phyloP scores from a whole-genome alignment of 352 stramenopile genomes.

The Phytophthora melonis region DNA sequence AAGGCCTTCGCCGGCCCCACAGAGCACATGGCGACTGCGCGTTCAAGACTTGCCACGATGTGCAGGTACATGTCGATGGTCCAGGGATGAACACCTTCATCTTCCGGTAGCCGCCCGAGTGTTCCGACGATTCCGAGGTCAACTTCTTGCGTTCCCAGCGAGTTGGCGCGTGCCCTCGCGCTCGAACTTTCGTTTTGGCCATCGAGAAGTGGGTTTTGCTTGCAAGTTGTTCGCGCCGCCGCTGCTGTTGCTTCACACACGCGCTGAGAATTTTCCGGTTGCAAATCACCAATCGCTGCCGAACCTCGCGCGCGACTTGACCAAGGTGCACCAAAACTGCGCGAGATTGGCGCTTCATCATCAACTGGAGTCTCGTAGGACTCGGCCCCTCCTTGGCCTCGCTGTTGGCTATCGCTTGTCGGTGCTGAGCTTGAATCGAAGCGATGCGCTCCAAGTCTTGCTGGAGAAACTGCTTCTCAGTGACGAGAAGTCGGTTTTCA shows the following conservation, averaged over 20 bases:
- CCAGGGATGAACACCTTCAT: slow-evolving; percentile 77
- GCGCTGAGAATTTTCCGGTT: slow-evolving; percentile 68
- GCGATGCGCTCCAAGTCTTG: slow-evolving; percentile 59
- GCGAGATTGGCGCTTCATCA: slow-evolving; percentile 33
- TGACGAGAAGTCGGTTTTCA: slow-evolving; percentile 65
- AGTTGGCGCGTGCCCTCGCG: slow-evolving; percentile 55
- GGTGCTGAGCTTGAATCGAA: slow-evolving; percentile 34
- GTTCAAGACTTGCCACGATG: slow-evolving; percentile 51
- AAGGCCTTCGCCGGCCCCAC: slow-evolving; percentile 45
- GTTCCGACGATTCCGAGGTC: not conserved
- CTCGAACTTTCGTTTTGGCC: slow-evolving; percentile 41
- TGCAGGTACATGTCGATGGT: slow-evolving; percentile 86
- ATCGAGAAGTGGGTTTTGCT: slow-evolving; percentile 45
- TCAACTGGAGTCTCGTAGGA: slow-evolving; percentile 8
- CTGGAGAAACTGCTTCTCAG: slow-evolving; percentile 68
- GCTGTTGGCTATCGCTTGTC: slow-evolving; percentile 17
- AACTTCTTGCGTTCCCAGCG: slow-evolving; percentile 46
- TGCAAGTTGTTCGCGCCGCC: slow-evolving; percentile 9
- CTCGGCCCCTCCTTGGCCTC: not conserved
- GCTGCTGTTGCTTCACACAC: slow-evolving; percentile 60
- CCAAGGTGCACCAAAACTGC: slow-evolving; percentile 57
- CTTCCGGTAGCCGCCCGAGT: slow-evolving; percentile 41
- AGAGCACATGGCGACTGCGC: slow-evolving; percentile 45
- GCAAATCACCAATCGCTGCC: slow-evolving; percentile 65
- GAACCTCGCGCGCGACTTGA: slow-evolving; percentile 55